A percentile compares a stretch with the other conserved stretches of the same genome.
phyloP scores from a whole-genome alignment of 106 monocot genomes.

The Dioscorea alata region DNA sequence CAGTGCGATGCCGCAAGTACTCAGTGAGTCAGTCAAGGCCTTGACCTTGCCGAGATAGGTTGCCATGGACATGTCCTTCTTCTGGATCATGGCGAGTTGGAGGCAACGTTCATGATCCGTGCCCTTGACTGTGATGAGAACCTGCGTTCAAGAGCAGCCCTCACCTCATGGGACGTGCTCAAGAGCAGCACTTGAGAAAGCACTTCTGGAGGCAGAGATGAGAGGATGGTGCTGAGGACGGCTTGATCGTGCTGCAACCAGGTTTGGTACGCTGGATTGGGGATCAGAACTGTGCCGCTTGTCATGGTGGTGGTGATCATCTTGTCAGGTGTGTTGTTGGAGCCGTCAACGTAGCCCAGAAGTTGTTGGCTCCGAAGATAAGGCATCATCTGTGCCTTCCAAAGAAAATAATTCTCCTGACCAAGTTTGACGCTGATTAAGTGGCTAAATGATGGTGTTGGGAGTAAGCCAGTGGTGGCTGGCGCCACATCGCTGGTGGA shows the following conservation, averaged over 20 bases:
- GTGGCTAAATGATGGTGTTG: too few species aligned
- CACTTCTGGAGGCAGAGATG: not conserved
- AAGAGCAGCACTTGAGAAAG: not conserved
- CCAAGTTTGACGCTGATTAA: too few species aligned
- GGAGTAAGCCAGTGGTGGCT: too few species aligned
- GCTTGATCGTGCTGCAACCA: not conserved
- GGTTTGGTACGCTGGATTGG: not conserved
- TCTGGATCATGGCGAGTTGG: not conserved
- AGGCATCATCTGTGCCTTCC: too few species aligned
- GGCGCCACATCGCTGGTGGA: too few species aligned
- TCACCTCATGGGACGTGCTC: not conserved
- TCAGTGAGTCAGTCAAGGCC: not conserved
- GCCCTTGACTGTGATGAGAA: not conserved
- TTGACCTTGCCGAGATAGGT: not conserved
- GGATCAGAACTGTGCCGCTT: not conserved
- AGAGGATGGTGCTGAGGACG: not conserved
- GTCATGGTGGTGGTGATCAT: too few species aligned
- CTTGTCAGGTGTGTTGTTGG: too few species aligned
- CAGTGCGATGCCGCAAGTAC: not conserved
- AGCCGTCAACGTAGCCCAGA: too few species aligned
- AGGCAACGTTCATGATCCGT: not conserved
- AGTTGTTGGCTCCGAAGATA: too few species aligned
- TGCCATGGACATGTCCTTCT: not conserved
- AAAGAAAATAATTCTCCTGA: too few species aligned
- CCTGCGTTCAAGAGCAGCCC: slow-evolving; percentile 1